Base-by-base conservation (phyloP, 805 yeast species). In the Saturnispora ahearnii region DNA sequence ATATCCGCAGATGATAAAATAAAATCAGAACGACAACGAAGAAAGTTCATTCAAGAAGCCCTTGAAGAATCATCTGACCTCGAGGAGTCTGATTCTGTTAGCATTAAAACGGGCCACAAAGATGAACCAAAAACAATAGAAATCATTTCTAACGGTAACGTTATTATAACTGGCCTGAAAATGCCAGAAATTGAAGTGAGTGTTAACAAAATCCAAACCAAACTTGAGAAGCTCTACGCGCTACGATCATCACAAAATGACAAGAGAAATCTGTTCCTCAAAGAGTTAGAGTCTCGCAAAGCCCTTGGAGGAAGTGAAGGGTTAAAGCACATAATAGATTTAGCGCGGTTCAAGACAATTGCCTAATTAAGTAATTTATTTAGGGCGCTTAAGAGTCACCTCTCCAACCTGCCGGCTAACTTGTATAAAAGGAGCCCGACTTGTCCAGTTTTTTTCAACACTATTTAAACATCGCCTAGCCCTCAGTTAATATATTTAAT, bases 311-410 rank as follows among this genome's bases (percentile, higher is more conserved):
- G 22, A 8, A 11, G n/a, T 31, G 12, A 13, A 31, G 34, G 13
- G 7, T 22, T 38, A 3, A 11, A 38, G 22, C 29, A 22, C n/a
- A 24, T 12, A 9, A 40, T 18, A 41, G 40, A 11, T 45, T 51
- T 40, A 52, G 48, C 56, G 57, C 57, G 54, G 51, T 21, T 11
- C 7, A 3, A 31, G n/a, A 21, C 15, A 45, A 47, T 53, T 56
- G 45, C 59, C 56, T 21, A 44, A 55, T 44, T 28, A 24, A 53
- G 59, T 44, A 56, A 51, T 48, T 55, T 21, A 26, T 13, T 8
- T 15, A 40, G 51, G 50, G 55, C 57, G 58, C 59, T 51, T 49
- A 53, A 15, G 41, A 45, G 48, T 33, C 51, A 49, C 38, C 10
- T 28, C 32, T 43, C 18, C 24, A 21, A 18, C 9, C 9, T 30